A percentile compares a stretch with the other conserved stretches of the same genome.
phyloP scores from a whole-genome alignment of 2,329 filamentous ascomycete species.

The Zasmidium citrigriseum region DNA sequence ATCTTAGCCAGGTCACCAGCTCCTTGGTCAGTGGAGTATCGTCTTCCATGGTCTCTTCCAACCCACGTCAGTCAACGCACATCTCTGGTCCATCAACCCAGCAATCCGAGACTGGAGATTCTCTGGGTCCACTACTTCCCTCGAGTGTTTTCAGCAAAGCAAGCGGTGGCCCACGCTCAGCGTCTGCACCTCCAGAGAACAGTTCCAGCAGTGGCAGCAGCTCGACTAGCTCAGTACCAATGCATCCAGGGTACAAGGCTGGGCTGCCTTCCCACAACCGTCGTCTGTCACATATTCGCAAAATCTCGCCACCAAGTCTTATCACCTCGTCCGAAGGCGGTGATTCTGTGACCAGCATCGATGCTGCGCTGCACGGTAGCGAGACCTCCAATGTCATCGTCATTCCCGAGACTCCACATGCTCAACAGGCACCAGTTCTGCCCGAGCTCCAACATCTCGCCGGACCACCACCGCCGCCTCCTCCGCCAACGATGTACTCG shows the following conservation, averaged over 20 bases:
- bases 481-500: constrained; percentile 38
- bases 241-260: constrained; percentile 38
- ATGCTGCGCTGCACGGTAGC: constrained; percentile 51
- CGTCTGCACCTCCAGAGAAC: constrained; percentile 52
- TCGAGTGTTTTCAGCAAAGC: constrained; percentile 49
- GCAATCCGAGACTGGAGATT: constrained; percentile 37
- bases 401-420: constrained; percentile 34
- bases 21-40: constrained; percentile 28
- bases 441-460: constrained; percentile 64
- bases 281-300: constrained; percentile 44
- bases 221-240: constrained; percentile 17
- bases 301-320: constrained; percentile 45
- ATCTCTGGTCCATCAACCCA: constrained; percentile 35
- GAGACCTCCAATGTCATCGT: constrained; percentile 45
- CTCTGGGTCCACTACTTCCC: constrained; percentile 49
- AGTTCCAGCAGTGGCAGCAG: not conserved
- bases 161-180: constrained; percentile 41
- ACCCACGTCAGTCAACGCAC: constrained; percentile 6
- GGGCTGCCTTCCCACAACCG: constrained; percentile 32
- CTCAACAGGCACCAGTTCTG: constrained; percentile 36
- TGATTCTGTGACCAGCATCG: constrained; percentile 45
- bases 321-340: constrained; percentile 26
- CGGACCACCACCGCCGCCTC: constrained; percentile 48
- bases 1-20: constrained; percentile 29
- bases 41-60: constrained; percentile 4